Conservation (phyloP, 2,329 filamentous ascomycete species). For the Pseudofabraea citricarpa region DNA sequence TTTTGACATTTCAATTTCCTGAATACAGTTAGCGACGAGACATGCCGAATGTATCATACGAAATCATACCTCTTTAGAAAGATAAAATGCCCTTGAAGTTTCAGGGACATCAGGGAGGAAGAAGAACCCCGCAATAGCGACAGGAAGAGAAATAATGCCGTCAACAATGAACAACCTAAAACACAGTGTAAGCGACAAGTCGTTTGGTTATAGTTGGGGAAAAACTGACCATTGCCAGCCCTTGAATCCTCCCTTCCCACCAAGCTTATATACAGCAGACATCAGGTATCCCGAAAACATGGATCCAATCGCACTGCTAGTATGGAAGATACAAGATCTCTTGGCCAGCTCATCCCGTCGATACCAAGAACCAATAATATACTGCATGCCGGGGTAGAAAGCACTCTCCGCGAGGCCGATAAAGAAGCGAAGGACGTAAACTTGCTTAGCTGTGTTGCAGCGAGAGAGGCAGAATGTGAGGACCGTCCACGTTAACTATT, state of each 20-base stretch:
- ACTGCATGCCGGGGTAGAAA: slow-evolving; percentile 46
- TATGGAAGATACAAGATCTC: slow-evolving; percentile 52
- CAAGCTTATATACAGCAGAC: slow-evolving; percentile 27
- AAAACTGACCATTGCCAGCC: slow-evolving; percentile 39
- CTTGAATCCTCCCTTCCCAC: background rate
- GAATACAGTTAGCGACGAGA: too few species aligned
- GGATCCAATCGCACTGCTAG: slow-evolving; percentile 51
- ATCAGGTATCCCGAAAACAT: slow-evolving; percentile 57
- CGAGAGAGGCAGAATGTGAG: slow-evolving; percentile 20
- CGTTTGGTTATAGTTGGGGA: too few species aligned
- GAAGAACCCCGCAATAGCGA: slow-evolving; percentile 45
- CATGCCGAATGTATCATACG: too few species aligned
- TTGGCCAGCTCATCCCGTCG: slow-evolving; percentile 29
- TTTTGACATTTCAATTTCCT: slow-evolving; percentile 39
- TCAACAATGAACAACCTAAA: slow-evolving; percentile 47
- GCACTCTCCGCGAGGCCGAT: slow-evolving; percentile 28
- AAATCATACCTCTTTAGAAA: too few species aligned
- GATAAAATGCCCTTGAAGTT: slow-evolving; percentile 42
- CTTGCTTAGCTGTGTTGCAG: slow-evolving; percentile 25
- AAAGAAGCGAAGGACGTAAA: slow-evolving; percentile 32
- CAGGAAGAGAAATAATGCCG: slow-evolving; percentile 46
- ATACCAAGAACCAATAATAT: slow-evolving; percentile 55
- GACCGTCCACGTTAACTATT: slow-evolving; percentile 17
- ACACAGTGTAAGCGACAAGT: too few species aligned
- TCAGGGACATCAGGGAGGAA: slow-evolving; percentile 45